Evolutionary conservation across 257 asterid genomes (phyloP).

Genomic region (Gentiana macrophylla): DNA sequence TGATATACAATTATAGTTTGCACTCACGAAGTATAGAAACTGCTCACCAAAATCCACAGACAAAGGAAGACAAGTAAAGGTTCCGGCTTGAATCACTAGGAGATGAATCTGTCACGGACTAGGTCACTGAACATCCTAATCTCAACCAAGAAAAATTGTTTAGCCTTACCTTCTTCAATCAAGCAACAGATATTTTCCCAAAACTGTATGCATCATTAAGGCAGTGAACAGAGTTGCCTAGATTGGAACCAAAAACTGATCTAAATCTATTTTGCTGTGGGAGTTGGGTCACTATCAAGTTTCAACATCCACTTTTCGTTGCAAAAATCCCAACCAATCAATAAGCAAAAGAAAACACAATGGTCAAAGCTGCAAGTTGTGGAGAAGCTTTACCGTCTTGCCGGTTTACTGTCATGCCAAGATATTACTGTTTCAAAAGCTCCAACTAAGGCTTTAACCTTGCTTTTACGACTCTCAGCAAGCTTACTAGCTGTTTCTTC

Average conservation of each 20-base stretch:
- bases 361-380: constrained; percentile 21
- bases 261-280: too few species aligned
- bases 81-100: not conserved
- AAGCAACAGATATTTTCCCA: constrained; percentile 9
- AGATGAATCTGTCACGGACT: not conserved
- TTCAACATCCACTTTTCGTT: too few species aligned
- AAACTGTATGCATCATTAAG: too few species aligned
- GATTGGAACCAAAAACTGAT: too few species aligned
- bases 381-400: constrained; percentile 27
- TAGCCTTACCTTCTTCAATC: constrained; percentile 10
- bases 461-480: constrained; percentile 69
- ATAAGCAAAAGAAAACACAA: too few species aligned
- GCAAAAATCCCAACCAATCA: too few species aligned
- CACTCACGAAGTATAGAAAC: not conserved
- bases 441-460: constrained; percentile 89
- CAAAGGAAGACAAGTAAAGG: not conserved
- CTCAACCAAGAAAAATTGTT: constrained; percentile 3
- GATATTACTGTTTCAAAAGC: constrained; percentile 89
- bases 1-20: not conserved
- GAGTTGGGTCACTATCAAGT: too few species aligned
- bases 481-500: constrained; percentile 91
- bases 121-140: constrained; percentile 6
- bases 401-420: constrained; percentile 35
- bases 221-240: too few species aligned
- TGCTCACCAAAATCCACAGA: not conserved